Conservation (phyloP, 2,329 filamentous ascomycete genomes). For the Botrytis galanthina region DNA sequence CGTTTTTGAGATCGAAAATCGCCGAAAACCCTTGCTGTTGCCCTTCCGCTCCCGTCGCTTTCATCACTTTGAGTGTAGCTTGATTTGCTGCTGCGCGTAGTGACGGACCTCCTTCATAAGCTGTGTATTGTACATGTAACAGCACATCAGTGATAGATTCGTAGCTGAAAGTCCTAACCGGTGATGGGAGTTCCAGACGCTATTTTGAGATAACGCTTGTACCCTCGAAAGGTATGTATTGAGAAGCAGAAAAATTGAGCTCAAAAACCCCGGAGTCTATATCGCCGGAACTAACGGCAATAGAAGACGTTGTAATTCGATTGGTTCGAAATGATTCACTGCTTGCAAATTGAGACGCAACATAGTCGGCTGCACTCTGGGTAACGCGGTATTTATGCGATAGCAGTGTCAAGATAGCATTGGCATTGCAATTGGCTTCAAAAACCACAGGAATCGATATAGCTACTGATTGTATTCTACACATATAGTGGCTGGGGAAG, state of each 20-base stretch:
- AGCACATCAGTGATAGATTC: background rate
- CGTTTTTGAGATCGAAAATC: background rate
- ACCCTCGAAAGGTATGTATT: slow-evolving; percentile 43
- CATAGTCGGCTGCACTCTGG: background rate
- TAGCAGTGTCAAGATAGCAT: slow-evolving; percentile 8
- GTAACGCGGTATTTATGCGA: slow-evolving; percentile 6
- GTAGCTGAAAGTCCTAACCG: background rate
- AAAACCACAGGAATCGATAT: slow-evolving; percentile 9
- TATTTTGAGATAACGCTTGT: slow-evolving; percentile 40
- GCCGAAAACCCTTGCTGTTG: background rate
- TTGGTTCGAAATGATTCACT: slow-evolving; percentile 20
- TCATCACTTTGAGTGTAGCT: background rate
- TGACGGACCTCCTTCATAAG: slow-evolving; percentile 12
- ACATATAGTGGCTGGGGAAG: slow-evolving; percentile 22
- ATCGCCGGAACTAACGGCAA: slow-evolving; percentile 33
- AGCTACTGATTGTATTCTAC: slow-evolving; percentile 9
- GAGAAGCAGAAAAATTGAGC: slow-evolving; percentile 35
- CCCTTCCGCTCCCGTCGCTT: background rate
- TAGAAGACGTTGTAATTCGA: slow-evolving; percentile 32
- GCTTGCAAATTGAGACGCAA: background rate
- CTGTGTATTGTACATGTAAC: background rate
- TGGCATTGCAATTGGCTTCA: background rate
- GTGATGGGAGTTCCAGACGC: slow-evolving; percentile 38
- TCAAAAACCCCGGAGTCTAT: slow-evolving; percentile 41
- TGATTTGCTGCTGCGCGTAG: background rate